Conservation (phyloP, 352 stramenopile genomes). For the Hyaloperonospora brassicae region DNA sequence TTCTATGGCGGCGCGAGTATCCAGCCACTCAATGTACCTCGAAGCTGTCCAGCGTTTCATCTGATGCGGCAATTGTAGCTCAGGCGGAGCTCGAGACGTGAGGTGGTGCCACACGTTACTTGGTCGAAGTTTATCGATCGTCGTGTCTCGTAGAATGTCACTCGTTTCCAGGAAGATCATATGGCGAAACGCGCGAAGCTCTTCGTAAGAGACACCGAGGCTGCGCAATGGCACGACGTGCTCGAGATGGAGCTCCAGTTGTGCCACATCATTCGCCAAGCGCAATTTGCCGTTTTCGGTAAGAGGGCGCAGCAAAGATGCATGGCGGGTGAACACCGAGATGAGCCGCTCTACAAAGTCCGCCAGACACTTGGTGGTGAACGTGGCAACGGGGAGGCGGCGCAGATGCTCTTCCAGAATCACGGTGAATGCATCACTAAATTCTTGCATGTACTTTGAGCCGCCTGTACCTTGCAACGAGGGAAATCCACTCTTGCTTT, state of each 20-base stretch:
- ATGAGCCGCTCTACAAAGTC: conserved; percentile 70
- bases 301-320: conserved; percentile 59
- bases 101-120: conserved; percentile 85
- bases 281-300: conserved; percentile 70
- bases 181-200: conserved; percentile 72
- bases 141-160: conserved; percentile 54
- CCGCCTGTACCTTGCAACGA: conserved; percentile 26
- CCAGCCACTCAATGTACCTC: conserved; percentile 79
- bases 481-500: conserved; percentile 13
- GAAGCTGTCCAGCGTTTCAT: conserved; percentile 61
- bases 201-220: conserved; percentile 57
- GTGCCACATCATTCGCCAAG: conserved; percentile 78
- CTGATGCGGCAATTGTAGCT: conserved; percentile 71
- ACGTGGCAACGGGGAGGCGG: conserved; percentile 43
- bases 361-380: conserved; percentile 43
- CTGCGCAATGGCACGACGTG: conserved; percentile 49
- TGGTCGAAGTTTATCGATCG: conserved; percentile 73
- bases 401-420: conserved; percentile 72
- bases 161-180: conserved; percentile 73
- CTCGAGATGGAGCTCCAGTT: conserved; percentile 66
- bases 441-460: conserved; percentile 78
- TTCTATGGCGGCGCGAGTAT: conserved; percentile 34
- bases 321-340: conserved; percentile 72
- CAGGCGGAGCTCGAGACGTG: conserved; percentile 52
- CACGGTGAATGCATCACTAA: conserved; percentile 48